phyloP scores from a whole-genome alignment of 1,139 yeast species.

The Pneumocystis sp. region DNA sequence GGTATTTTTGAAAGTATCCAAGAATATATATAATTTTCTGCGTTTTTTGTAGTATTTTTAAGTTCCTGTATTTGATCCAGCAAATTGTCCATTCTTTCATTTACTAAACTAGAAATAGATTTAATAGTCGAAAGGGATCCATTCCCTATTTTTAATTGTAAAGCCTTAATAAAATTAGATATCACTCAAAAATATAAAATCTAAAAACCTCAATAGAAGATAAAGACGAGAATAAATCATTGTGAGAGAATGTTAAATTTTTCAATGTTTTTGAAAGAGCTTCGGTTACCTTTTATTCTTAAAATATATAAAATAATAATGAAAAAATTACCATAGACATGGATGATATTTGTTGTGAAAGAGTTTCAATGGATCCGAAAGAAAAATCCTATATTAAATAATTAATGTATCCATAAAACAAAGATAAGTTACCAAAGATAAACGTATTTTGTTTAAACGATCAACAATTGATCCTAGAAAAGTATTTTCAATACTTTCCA shows the following conservation, averaged over 20 bases:
- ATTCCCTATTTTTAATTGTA: not conserved
- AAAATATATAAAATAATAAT: not conserved
- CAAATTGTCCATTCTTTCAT: not conserved
- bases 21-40: not conserved
- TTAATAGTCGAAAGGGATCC: not conserved
- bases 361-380: not conserved
- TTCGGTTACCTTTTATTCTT: not conserved
- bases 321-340: not conserved
- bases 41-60: not conserved
- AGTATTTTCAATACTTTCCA: not conserved
- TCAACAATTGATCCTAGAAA: not conserved
- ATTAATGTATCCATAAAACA: not conserved
- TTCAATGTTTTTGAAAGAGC: not conserved
- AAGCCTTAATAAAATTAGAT: not conserved
- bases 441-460: not conserved
- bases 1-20: not conserved
- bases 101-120: not conserved
- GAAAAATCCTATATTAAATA: not conserved
- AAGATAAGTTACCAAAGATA: not conserved
- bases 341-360: not conserved
- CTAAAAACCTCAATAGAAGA: not conserved
- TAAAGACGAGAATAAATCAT: not conserved
- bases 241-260: not conserved
- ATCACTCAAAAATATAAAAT: not conserved
- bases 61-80: not conserved